Conservation (phyloP, 2,329 filamentous ascomycete species). For the Chalara sp. region DNA sequence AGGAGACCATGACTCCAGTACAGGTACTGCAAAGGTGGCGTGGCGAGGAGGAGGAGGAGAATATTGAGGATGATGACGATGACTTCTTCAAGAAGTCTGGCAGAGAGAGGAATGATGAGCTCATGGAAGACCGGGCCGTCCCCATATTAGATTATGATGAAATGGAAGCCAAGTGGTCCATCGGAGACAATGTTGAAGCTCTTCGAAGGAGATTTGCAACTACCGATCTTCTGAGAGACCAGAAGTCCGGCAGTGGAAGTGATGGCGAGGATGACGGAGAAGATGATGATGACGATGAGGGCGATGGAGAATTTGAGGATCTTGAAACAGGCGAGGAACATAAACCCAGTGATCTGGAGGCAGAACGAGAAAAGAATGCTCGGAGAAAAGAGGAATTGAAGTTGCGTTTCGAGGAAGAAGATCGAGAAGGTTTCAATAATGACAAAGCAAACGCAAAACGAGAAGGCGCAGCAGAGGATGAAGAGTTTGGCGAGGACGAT, state of each 20-base stretch:
- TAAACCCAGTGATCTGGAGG: conserved; percentile 59
- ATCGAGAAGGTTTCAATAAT: conserved; percentile 90
- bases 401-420: conserved; percentile 92
- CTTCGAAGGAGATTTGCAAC: conserved; percentile 72
- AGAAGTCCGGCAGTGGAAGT: conserved; percentile 39
- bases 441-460: conserved; percentile 73
- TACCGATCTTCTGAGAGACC: conserved; percentile 53
- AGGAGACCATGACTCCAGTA: conserved; percentile 65
- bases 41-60: conserved; percentile 54
- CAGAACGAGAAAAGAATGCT: conserved; percentile 86
- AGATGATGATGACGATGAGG: conserved; percentile 54
- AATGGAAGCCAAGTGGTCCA: conserved; percentile 79
- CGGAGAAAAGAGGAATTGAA: conserved; percentile 90
- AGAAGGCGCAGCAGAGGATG: conserved; percentile 60
- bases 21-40: conserved; percentile 77
- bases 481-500: conserved; percentile 91
- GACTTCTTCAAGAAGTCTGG: conserved; percentile 62
- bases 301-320: conserved; percentile 79
- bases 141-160: conserved; percentile 74
- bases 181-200: conserved; percentile 68
- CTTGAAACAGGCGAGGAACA: conserved; percentile 69
- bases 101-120: conserved; percentile 59
- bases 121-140: conserved; percentile 70
- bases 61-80: conserved; percentile 46
- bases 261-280: conserved; percentile 39